Evolutionary conservation across 2,329 filamentous ascomycete genomes (phyloP), one percentile per base, ranked within the genome.

Genomic region (Ceratocystis albifundus): DNA sequence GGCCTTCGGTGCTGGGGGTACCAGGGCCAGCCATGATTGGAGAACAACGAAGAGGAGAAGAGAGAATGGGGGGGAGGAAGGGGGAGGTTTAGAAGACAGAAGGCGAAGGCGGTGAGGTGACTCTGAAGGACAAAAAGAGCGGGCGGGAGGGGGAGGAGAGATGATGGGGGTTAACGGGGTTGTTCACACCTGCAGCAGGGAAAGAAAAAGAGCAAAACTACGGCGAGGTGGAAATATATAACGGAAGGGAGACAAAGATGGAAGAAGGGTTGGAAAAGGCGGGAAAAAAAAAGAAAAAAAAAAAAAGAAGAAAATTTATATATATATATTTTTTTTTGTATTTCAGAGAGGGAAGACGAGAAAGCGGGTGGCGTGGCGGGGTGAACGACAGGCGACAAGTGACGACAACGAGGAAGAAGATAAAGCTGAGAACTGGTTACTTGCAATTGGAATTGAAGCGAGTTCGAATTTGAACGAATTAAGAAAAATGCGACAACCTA

Each of bases 1-100:
- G 83, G 72, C 82, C 83, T 72, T 83, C 81, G 74, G 80, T 79
- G 75, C 79, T 78, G 69, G 83, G 82, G 70, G 82, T 84, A 71
- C 78, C 77, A 72, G 82, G 79, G 71, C 82, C 82, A 72, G 81
- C 78, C 82, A 85, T 85, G 69, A 55, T 64, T 57, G 62, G n/a
- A 45, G 46, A 46, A 59, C 28, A 41, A 25, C 17, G 59, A 57
- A n/a, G 63, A 22, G n/a, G 45, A 12, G 20, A 17, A 22, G 28
- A n/a, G 30, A 2, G 48, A 15, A 20, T 8, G 25, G 45, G 3
- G 46, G 20, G 45, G 62, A 20, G 41, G 20, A 10, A 8, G 62
- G 12, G 3, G n/a, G 28, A 61, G 30, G 12, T 41, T 41, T 12
- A 36, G 57, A 61, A 4, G 36, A 41, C 22, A 32, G 36, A 10